A percentile compares a stretch with the other conserved stretches of the same genome.
These are phyloP conservation scores for Lactarius quietus DNA, from an alignment of 768 basidiomycete genomes.

Conservation along the genomic window DNA sequence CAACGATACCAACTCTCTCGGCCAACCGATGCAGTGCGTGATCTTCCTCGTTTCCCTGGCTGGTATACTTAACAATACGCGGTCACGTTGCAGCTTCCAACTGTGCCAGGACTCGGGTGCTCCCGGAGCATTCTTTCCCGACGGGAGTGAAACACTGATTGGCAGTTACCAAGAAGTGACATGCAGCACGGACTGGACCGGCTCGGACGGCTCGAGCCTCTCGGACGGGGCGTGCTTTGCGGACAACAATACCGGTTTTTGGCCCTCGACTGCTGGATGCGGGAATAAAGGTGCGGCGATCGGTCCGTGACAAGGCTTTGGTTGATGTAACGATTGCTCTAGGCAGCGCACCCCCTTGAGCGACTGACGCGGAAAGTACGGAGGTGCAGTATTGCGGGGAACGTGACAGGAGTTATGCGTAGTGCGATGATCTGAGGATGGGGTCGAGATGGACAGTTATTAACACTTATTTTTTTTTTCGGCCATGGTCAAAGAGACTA, in stretches of 20 bases:
- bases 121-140: slow-evolving; percentile 51
- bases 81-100: slow-evolving; percentile 52
- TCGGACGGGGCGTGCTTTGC: slow-evolving; percentile 51
- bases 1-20: slow-evolving; percentile 42
- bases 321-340: neutral
- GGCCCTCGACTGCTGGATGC: slow-evolving; percentile 51
- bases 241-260: slow-evolving; percentile 45
- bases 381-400: neutral
- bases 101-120: slow-evolving; percentile 58
- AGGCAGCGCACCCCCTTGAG: slow-evolving; percentile 12
- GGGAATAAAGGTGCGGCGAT: slow-evolving; percentile 47
- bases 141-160: slow-evolving; percentile 51
- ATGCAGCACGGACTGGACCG: slow-evolving; percentile 57
- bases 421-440: neutral
- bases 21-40: slow-evolving; percentile 48
- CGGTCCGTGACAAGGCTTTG: neutral
- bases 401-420: neutral
- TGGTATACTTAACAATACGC: neutral
- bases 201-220: slow-evolving; percentile 44
- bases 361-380: neutral
- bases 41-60: neutral
- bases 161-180: slow-evolving; percentile 54
- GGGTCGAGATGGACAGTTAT: neutral
- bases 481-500: neutral
- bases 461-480: neutral